Evolutionary conservation across 2,329 filamentous ascomycete genomes (phyloP), one percentile per base, ranked within the genome.

Genomic region (Cladobotryum mycophilum): DNA sequence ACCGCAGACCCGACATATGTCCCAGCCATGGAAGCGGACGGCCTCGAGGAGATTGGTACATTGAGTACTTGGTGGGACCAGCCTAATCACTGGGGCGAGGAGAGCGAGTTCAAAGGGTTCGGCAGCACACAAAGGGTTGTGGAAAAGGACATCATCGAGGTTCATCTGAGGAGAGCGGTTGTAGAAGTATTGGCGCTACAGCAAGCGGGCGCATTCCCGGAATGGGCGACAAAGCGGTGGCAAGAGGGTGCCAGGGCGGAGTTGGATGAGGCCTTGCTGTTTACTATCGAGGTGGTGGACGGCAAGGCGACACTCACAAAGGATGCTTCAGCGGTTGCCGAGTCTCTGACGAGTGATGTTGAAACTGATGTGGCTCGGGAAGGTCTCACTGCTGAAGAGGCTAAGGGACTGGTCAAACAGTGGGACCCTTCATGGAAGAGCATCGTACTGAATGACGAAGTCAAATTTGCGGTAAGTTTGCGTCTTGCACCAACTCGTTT

Each of bases 391-490:
- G 48, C 61, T 0, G 66, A 71, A 3, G 70, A 78, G 60, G 73
- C 76, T 2, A 60, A 58, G 33, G 64, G 69, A 55, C 64, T 76
- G 40, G 58, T 72, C 47, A 66, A 71, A 58, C 60, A 67, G 1
- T 81, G 76, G 75, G 75, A 78, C 53, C 60, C 67, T 11, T 73
- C 72, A 48, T 89, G 84, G 82, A 79, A 81, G 63, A 59, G 68
- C 5, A 67, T 84, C 13, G 69, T 76, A 3, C 64, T 93, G 25
- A 64, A 70, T 15, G 78, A 88, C 57, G 66, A 73, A 38, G 64
- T 87, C 56, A 89, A 88, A 64, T 91, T 93, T 72, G 81, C 83
- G 51, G 88, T 93, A 78, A 56, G 84, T 76, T 76, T 53, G 35
- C 2, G 8, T 18, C 33, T 46, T 34, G 8, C 25, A 8, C 9